phyloP scores from a whole-genome alignment of 2,329 filamentous ascomycete species.

The Aureobasidium subglaciale region DNA sequence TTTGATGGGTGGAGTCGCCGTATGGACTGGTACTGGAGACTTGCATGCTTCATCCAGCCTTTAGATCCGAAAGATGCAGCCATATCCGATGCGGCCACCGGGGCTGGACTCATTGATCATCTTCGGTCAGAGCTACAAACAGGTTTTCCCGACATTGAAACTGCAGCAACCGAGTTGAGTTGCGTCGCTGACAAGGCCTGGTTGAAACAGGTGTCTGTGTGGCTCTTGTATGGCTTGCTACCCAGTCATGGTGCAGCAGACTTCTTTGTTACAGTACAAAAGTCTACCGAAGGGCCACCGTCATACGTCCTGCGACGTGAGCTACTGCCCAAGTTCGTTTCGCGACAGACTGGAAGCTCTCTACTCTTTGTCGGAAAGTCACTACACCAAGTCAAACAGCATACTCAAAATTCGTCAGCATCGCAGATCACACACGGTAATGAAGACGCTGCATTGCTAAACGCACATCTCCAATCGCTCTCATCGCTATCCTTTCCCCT shows the following conservation, averaged over 20 bases:
- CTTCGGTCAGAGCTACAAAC: slow-evolving; percentile 72
- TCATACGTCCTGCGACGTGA: slow-evolving; percentile 51
- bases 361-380: slow-evolving; percentile 89
- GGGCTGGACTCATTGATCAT: slow-evolving; percentile 66
- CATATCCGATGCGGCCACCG: slow-evolving; percentile 20
- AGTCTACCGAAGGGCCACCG: slow-evolving; percentile 24
- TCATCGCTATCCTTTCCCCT: slow-evolving; percentile 66
- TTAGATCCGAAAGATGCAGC: slow-evolving; percentile 19
- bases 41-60: slow-evolving; percentile 61
- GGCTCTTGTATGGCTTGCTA: slow-evolving; percentile 81
- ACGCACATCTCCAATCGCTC: slow-evolving; percentile 62
- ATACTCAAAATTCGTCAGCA: slow-evolving; percentile 1
- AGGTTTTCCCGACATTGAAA: slow-evolving; percentile 80
- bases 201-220: slow-evolving; percentile 83
- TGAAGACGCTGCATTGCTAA: slow-evolving; percentile 53
- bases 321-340: slow-evolving; percentile 74
- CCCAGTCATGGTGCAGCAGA: slow-evolving; percentile 72
- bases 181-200: slow-evolving; percentile 78
- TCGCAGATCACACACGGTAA: slow-evolving; percentile 10
- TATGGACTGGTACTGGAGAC: slow-evolving; percentile 78
- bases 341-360: slow-evolving; percentile 64
- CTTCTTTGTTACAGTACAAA: slow-evolving; percentile 64
- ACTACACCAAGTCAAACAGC: slow-evolving; percentile 62
- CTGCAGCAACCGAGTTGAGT: slow-evolving; percentile 65
- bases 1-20: slow-evolving; percentile 81